phyloP scores from a whole-genome alignment of 2,329 filamentous ascomycete species.

The Aspergillus intermedius region DNA sequence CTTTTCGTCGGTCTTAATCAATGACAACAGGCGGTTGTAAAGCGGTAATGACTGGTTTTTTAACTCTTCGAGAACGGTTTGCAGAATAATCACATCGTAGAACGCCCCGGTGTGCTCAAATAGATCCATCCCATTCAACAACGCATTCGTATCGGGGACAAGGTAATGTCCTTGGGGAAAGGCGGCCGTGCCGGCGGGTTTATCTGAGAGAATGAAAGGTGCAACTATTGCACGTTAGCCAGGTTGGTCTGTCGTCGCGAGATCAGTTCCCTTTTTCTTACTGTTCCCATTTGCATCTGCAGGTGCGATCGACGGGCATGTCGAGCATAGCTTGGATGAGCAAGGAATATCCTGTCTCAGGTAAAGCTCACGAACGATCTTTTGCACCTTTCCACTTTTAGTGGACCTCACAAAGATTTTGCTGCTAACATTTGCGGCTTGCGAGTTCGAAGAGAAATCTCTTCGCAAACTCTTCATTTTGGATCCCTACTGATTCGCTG shows the following conservation, averaged over 20 bases:
- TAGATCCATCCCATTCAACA: slow-evolving; percentile 92
- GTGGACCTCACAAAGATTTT: slow-evolving; percentile 95
- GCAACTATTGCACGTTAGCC: slow-evolving; percentile 48
- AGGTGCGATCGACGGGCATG: slow-evolving; percentile 68
- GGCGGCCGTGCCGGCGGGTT: slow-evolving; percentile 71
- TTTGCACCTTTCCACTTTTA: slow-evolving; percentile 94
- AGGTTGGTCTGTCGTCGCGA: not conserved
- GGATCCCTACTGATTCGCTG: slow-evolving; percentile 10
- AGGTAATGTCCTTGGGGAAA: slow-evolving; percentile 90
- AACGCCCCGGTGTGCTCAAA: slow-evolving; percentile 90
- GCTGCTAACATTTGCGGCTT: slow-evolving; percentile 73
- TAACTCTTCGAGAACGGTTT: slow-evolving; percentile 93
- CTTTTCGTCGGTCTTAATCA: slow-evolving; percentile 95
- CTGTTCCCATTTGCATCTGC: slow-evolving; percentile 71
- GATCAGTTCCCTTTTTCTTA: slow-evolving; percentile 30
- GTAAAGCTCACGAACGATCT: slow-evolving; percentile 96
- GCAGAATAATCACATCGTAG: slow-evolving; percentile 92
- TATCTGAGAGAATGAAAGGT: slow-evolving; percentile 83
- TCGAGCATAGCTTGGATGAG: slow-evolving; percentile 79
- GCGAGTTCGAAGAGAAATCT: slow-evolving; percentile 46
- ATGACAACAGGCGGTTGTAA: slow-evolving; percentile 83
- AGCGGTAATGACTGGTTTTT: slow-evolving; percentile 88
- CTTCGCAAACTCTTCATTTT: slow-evolving; percentile 60
- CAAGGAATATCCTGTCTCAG: slow-evolving; percentile 94
- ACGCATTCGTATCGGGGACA: slow-evolving; percentile 90